Conservation (phyloP, 1,284 basidiomycete genomes). For the Acaromyces ingoldii region DNA sequence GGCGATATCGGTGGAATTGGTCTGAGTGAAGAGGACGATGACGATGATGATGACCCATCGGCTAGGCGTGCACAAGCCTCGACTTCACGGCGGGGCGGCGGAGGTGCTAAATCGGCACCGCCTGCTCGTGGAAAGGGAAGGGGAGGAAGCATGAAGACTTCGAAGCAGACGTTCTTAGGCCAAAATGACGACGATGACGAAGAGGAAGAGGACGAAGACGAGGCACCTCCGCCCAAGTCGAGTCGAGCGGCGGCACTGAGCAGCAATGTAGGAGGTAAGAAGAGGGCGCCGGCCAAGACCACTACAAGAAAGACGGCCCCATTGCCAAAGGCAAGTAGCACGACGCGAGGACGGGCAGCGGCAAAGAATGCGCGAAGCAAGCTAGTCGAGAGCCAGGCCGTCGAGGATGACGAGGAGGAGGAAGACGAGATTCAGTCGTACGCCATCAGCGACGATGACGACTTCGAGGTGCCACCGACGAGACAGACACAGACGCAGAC, state of each 20-base stretch:
- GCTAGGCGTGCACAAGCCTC: too few relatives aligned
- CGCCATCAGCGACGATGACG: neutral
- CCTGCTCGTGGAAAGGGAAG: neutral
- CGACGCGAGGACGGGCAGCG: neutral
- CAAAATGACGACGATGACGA: constrained; percentile 4
- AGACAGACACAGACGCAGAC: neutral
- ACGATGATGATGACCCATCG: too few relatives aligned
- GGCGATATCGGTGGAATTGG: too few relatives aligned
- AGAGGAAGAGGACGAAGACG: neutral
- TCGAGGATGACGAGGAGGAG: constrained; percentile 34
- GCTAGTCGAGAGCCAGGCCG: constrained; percentile 16
- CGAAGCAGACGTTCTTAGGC: constrained; percentile 1
- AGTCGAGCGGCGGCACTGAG: neutral
- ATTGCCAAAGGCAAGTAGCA: neutral
- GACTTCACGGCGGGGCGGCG: too few relatives aligned
- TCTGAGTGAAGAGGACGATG: too few relatives aligned
- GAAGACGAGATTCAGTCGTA: constrained; percentile 13
- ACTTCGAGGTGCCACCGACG: neutral
- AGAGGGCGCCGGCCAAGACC: neutral
- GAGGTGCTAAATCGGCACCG: neutral
- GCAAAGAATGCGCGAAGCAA: constrained; percentile 1
- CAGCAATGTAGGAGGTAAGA: neutral
- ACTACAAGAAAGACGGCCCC: neutral
- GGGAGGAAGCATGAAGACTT: neutral
- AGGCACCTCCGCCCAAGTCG: neutral